Evolutionary conservation across 345 rosid genomes (phyloP).

Genomic region (Eucalyptus cloeziana): DNA sequence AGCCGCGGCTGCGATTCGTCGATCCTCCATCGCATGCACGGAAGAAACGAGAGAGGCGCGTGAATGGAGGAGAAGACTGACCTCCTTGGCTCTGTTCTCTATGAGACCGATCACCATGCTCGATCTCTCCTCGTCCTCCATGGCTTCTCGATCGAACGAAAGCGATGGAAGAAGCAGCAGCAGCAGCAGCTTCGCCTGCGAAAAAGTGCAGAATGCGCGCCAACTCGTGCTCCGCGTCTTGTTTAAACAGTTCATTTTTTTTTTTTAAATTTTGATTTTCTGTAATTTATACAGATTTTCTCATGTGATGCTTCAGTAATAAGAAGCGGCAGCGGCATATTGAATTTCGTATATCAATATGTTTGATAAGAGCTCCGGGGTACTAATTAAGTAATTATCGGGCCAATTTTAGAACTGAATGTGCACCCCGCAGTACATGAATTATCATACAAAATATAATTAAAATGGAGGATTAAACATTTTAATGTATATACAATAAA

Average conservation of each 20-base stretch:
- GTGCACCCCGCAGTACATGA: not conserved
- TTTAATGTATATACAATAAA: not conserved
- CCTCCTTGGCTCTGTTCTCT: slow-evolving; percentile 98
- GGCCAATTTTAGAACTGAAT: not conserved
- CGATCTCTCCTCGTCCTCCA: slow-evolving; percentile 91
- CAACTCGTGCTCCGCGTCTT: not conserved
- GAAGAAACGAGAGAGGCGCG: not conserved
- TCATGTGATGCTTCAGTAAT: not conserved
- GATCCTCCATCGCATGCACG: not conserved
- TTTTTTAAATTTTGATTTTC: not conserved
- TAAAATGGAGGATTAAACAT: not conserved
- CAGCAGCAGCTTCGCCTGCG: not conserved
- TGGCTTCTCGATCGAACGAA: not conserved
- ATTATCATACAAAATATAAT: not conserved
- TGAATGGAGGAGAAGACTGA: not conserved
- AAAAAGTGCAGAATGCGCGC: slow-evolving; percentile 9
- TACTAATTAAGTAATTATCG: not conserved
- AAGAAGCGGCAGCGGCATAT: not conserved
- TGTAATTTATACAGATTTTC: not conserved
- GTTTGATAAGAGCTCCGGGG: too few species aligned
- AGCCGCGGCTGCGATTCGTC: not conserved
- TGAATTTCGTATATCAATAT: too few species aligned
- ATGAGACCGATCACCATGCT: slow-evolving; percentile 75
- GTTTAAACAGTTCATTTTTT: not conserved
- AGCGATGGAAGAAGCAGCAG: not conserved